phyloP scores from a whole-genome alignment of 768 basidiomycete genomes.

The Tylopilus subfusipes region DNA sequence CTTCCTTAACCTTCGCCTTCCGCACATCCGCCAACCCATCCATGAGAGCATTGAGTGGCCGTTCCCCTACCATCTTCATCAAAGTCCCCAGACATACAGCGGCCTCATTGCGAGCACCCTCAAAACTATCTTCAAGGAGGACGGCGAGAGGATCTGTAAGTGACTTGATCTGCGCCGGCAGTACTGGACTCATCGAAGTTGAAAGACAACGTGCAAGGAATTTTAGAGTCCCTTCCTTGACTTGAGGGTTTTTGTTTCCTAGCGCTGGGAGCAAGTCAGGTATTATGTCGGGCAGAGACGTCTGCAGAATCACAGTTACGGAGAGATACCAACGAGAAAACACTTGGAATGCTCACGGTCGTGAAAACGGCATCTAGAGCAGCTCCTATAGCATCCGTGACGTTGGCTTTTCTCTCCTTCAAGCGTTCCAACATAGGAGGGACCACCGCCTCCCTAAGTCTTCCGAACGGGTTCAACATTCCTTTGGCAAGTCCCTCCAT shows the following conservation, averaged over 20 bases:
- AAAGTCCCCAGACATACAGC: constrained; percentile 82
- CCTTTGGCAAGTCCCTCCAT: constrained; percentile 85
- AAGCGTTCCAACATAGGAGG: constrained; percentile 79
- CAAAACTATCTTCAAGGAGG: constrained; percentile 84
- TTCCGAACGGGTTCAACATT: constrained; percentile 68
- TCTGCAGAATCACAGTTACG: constrained; percentile 42
- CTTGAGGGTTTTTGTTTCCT: constrained; percentile 92
- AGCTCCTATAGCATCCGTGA: constrained; percentile 83
- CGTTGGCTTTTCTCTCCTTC: constrained; percentile 91
- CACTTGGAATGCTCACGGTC: constrained; percentile 54
- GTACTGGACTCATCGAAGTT: constrained; percentile 65
- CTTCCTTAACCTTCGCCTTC: constrained; percentile 91
- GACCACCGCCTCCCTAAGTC: constrained; percentile 68
- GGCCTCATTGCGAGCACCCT: constrained; percentile 87
- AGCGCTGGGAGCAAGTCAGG: constrained; percentile 77
- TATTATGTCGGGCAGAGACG: constrained; percentile 72
- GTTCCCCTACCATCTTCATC: constrained; percentile 97
- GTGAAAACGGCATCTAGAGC: constrained; percentile 87
- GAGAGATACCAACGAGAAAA: constrained; percentile 1
- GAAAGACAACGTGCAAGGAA: constrained; percentile 79
- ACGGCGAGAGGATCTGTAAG: constrained; percentile 71
- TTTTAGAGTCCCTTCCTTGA: constrained; percentile 88
- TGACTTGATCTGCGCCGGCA: constrained; percentile 73
- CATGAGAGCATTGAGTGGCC: constrained; percentile 82
- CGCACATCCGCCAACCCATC: constrained; percentile 83